Evolutionary conservation across 305 asterid species (phyloP), one percentile per base, ranked within the genome.

Genomic region (Plantago rigida): DNA sequence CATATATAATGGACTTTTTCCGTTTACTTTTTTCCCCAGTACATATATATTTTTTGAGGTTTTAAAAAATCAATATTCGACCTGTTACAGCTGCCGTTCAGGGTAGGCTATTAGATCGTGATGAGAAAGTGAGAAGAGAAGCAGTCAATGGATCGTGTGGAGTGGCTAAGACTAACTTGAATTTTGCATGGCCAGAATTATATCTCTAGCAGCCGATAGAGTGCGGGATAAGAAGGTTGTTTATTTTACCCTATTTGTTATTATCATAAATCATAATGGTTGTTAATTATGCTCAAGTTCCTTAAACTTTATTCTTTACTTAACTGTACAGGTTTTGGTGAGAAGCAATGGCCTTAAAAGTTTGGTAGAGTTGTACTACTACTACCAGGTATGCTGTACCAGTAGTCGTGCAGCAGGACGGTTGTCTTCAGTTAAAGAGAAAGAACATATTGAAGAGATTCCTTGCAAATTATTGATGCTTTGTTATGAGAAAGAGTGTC

Each of bases 191-290:
- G 47, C 51, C 76, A 59, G 83, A 82, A 70, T 77, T 85, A 66
- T 90, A 66, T 56, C 80, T 75, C 78, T 50, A 64, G 90, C 85
- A 61, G 78, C 81, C n/a, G 86, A 87, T 72, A 82, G 97, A 68
- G 83, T 90, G 54, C 84, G 95, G 68, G 97, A 90, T 74, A 90
- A 87, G 87, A 87, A 90, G 95, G 97, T 90, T 60, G 19, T 17
- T 17, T 52, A 17, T 17, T 17, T 17, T 17, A 17, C 62, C 47
- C 19, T 60, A 63, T 39, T 39, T 5, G 19, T 17, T 17, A 17
- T 17, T 17, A 17, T 17, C 19, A 17, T 0, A 17, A 17, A 17
- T 17, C 19, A 17, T 39, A 59, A 63, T 62, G 58, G 61, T 63
- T 64, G 56, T 36, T 60, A 55, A 17, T 17, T 17, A 17, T 57